These are phyloP conservation scores for Nemania sp. DNA, from an alignment of 2,329 filamentous ascomycete species.

Conservation along the genomic window DNA sequence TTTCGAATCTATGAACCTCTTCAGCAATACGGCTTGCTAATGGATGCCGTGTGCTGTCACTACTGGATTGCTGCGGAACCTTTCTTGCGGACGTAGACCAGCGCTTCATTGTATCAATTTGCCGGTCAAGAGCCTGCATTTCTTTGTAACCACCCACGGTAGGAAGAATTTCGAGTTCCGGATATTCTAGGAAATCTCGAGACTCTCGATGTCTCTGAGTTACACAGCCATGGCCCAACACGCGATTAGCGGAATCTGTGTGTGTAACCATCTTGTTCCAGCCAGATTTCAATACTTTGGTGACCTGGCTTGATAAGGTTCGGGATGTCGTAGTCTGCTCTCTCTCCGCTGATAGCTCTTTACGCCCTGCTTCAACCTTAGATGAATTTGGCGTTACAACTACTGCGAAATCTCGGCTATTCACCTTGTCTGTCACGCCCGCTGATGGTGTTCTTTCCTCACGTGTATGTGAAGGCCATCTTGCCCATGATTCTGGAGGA, in stretches of 20 bases:
- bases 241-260: constrained; percentile 26
- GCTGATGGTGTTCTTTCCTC: constrained; percentile 47
- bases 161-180: constrained; percentile 53
- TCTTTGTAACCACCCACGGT: constrained; percentile 50
- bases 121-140: constrained; percentile 49
- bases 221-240: constrained; percentile 18
- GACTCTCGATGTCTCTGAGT: constrained; percentile 19
- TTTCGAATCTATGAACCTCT: constrained; percentile 46
- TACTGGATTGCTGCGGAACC: constrained; percentile 25
- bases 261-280: constrained; percentile 43
- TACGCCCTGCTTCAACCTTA: constrained; percentile 3
- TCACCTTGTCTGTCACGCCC: constrained; percentile 45
- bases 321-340: constrained; percentile 32
- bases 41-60: constrained; percentile 38
- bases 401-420: constrained; percentile 43
- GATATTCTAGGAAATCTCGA: constrained; percentile 50
- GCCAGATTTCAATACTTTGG: constrained; percentile 44
- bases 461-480: constrained; percentile 51
- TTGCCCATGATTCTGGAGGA: constrained; percentile 51
- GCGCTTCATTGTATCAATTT: constrained; percentile 51
- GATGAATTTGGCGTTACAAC: background rate
- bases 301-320: constrained; percentile 45
- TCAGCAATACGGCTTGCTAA: constrained; percentile 46
- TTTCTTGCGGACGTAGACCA: constrained; percentile 50
- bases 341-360: constrained; percentile 24